phyloP scores from a whole-genome alignment of 2,329 filamentous ascomycete genomes.

The Alternaria triticina region DNA sequence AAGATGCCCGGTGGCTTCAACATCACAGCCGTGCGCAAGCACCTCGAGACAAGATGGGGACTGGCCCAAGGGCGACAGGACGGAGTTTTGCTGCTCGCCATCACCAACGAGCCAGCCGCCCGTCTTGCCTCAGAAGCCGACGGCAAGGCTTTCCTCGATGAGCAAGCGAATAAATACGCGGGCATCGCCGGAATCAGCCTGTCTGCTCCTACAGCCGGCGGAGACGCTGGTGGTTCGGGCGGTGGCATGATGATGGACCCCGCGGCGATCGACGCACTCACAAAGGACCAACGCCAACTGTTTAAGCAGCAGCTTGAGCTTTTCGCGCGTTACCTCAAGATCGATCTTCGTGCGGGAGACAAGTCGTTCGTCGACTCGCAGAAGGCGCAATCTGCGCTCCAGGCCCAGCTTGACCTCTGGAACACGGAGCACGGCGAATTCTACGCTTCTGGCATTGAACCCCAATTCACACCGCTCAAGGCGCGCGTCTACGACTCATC shows the following conservation, averaged over 20 bases:
- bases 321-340: constrained; percentile 93
- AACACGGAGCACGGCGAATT: constrained; percentile 94
- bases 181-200: constrained; percentile 81
- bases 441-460: constrained; percentile 93
- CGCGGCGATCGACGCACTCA: constrained; percentile 92
- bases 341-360: constrained; percentile 95
- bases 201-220: constrained; percentile 72
- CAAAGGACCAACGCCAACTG: constrained; percentile 91
- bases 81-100: constrained; percentile 82
- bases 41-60: constrained; percentile 93
- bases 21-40: constrained; percentile 93
- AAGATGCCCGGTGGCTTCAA: constrained; percentile 99
- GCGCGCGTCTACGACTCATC: constrained; percentile 96
- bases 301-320: constrained; percentile 99
- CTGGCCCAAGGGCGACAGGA: constrained; percentile 87
- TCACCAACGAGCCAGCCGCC: constrained; percentile 90
- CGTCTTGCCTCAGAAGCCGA: constrained; percentile 89
- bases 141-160: constrained; percentile 90
- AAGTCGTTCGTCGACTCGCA: constrained; percentile 87
- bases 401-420: constrained; percentile 95
- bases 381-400: constrained; percentile 84
- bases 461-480: constrained; percentile 90
- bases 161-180: constrained; percentile 88
- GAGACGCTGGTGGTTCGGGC: constrained; percentile 72
- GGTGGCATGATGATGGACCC: constrained; percentile 99